Base-by-base conservation (phyloP, 768 basidiomycete genomes). In the Macrolepiota fuliginosa region DNA sequence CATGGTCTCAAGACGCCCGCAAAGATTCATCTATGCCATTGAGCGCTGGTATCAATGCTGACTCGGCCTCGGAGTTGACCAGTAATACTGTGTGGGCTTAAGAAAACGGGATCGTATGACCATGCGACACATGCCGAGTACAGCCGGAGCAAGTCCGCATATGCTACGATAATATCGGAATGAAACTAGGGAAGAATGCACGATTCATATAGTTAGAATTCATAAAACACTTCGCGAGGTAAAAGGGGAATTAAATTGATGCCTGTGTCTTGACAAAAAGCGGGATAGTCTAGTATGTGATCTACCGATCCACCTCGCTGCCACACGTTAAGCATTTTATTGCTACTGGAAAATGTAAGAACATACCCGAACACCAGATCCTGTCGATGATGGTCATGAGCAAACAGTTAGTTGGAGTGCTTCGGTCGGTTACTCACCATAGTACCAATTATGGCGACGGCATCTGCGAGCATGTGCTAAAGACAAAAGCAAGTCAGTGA, bases 361-460 rank as follows among this genome's bases (percentile, higher is more conserved):
- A 87, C 92, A 68, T 82, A 92, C 87, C 95, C 95, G 71, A 97
- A 96, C 71, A 97, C 95, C 65, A 96, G 85, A 81, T 97, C 89
- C 86, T 86, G 47, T 64, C 56, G 69, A 25, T 37, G 11, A 49
- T 36, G 17, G 25, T 49, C 36, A 25, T 29, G 22, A 25, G 19
- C 24, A 25, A 50, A 50, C 54, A 52, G 53, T 29, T 59, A 52
- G 53, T 29, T 59, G 54, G n/a, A 62, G 58, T 49, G 57, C 51
- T 56, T 6, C 46, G 47, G 29, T n/a, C 39, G 40, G 50, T 52
- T 55, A 75, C 85, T 66, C 71, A 89, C 94, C 96, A 97, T 96
- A 50, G 96, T 98, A 68, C 97, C 97, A 72, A 98, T 97, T 72
- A 99, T 91, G 52, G 96, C 89, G 54, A 99, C 96, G 46, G 91